Evolutionary conservation across 2,329 filamentous ascomycete genomes (phyloP), one percentile per base, ranked within the genome.

Genomic region (Lachnellula arida): DNA sequence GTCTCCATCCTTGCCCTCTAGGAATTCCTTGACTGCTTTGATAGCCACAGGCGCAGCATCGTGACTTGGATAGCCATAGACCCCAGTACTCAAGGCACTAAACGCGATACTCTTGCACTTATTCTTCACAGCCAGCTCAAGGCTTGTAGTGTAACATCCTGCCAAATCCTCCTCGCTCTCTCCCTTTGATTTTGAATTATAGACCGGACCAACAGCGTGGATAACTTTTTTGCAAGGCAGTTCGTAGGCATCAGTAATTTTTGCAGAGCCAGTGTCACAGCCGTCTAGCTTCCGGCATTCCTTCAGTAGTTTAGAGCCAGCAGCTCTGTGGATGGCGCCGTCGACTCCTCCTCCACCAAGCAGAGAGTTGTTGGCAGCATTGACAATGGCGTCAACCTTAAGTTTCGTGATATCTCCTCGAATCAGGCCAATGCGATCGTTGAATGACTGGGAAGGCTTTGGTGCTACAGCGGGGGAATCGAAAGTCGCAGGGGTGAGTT

Each of bases 301-400:
- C 8, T 76, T 67, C 19, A 85, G 61, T 0, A 97, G 81, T 0
- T 72, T 71, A 0, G 75, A 81, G 0, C 94, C 94, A 0, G 94
- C 93, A 42, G 87, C 91, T 32, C 80, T 73, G 71, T 97, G 94
- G 65, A 97, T 97, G 28, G 91, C 88, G 42, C 87, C 88, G 67
- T 92, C 88, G 15, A 97, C 91, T 37, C 94, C 94, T n/a, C 91
- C 91, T 52, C 94, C 94, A 53, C 92, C 91, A 0, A 88, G 78
- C 0, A 97, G 82, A 1, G 79, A 80, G 9, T 73, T 74, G 71
- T 97, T 97, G 46, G 94, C 93, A 1, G 94, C 93, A 71, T 97
- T 97, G 71, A 97, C 92, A 64, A 97, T 94, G 61, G 88, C 87
- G 67, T 91, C 89, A 46, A 91, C 80, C 34, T 79, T 71, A 4